phyloP scores from a whole-genome alignment of 306 rosid species.

The Glycine latifolia region DNA sequence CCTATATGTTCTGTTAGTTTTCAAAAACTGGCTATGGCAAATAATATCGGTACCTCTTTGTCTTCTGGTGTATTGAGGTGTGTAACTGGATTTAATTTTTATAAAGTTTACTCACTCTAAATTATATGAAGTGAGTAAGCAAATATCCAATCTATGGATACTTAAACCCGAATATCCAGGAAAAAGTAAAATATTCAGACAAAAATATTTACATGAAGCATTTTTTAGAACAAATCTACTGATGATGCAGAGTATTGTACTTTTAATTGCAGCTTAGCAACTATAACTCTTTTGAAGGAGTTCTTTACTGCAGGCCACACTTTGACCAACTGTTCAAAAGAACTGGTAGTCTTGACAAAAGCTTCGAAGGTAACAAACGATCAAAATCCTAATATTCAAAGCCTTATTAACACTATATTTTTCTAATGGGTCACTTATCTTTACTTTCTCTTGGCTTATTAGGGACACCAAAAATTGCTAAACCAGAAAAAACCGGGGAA shows the following conservation, averaged over 20 bases:
- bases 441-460: constrained; percentile 36
- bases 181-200: too few species aligned
- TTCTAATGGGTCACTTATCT: constrained; percentile 16
- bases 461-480: constrained; percentile 90
- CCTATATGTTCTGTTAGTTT: neutral
- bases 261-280: constrained; percentile 75
- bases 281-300: constrained; percentile 95
- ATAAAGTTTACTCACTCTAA: constrained; percentile 13
- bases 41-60: constrained; percentile 22
- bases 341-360: constrained; percentile 93
- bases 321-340: constrained; percentile 86
- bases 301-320: constrained; percentile 88
- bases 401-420: neutral
- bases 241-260: too few species aligned
- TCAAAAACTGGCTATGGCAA: neutral
- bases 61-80: neutral
- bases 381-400: neutral
- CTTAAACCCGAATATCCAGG: too few species aligned
- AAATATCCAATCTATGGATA: too few species aligned
- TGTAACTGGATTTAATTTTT: neutral
- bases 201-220: too few species aligned
- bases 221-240: too few species aligned
- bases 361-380: constrained; percentile 76
- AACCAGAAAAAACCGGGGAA: constrained; percentile 71
- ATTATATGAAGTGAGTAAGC: too few species aligned